These are phyloP conservation scores for Fusarium dimerum DNA, from an alignment of 2,329 filamentous ascomycete genomes.

Conservation along the genomic window DNA sequence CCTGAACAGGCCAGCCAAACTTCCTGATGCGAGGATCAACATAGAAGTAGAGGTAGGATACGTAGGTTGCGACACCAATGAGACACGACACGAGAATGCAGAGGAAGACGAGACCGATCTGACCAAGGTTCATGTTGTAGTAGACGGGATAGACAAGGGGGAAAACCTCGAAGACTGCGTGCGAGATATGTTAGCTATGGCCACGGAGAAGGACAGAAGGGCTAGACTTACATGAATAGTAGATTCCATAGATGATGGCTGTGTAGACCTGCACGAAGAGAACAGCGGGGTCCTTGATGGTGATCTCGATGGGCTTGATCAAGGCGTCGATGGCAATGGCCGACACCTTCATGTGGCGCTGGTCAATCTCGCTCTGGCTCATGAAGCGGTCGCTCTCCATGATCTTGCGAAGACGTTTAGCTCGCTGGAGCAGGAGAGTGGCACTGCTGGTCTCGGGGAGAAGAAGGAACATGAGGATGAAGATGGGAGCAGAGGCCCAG, in stretches of 20 bases:
- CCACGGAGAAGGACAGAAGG: too few relatives aligned
- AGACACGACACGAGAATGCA: constrained; percentile 60
- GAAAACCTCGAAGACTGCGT: constrained; percentile 61
- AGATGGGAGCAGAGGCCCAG: constrained; percentile 59
- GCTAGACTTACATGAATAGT: constrained; percentile 50
- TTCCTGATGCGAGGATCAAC: constrained; percentile 51
- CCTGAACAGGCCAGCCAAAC: constrained; percentile 52
- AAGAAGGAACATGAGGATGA: constrained; percentile 61
- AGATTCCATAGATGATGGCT: constrained; percentile 62
- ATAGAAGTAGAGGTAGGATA: constrained; percentile 52
- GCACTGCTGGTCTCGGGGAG: constrained; percentile 64
- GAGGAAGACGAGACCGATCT: constrained; percentile 62
- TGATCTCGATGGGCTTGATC: constrained; percentile 62
- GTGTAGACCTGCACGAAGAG: constrained; percentile 64
- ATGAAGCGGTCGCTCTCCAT: constrained; percentile 59
- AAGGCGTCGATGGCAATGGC: constrained; percentile 56
- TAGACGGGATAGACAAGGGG: constrained; percentile 61
- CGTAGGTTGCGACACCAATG: constrained; percentile 51
- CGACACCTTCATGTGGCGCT: constrained; percentile 50
- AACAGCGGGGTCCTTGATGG: constrained; percentile 61
- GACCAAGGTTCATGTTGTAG: constrained; percentile 60
- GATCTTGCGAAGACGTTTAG: constrained; percentile 59
- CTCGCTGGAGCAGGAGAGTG: constrained; percentile 63
- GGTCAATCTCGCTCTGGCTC: constrained; percentile 65
- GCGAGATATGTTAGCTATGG: constrained; percentile 8